These are phyloP conservation scores for Bruguiera gymnorhiza DNA, from an alignment of 345 rosid genomes.

Conservation along the genomic window DNA sequence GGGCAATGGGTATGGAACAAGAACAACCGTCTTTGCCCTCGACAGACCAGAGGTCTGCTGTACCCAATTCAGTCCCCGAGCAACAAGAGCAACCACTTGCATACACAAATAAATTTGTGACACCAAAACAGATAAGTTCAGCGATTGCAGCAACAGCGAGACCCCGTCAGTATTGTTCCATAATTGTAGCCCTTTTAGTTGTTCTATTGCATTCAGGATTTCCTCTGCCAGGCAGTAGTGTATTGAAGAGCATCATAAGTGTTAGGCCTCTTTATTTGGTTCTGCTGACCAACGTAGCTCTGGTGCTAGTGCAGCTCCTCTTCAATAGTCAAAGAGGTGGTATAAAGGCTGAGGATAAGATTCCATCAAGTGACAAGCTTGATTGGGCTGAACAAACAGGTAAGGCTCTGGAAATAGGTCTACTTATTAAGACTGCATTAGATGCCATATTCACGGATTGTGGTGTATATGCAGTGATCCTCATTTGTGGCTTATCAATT, in stretches of 20 bases:
- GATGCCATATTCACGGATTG: constrained; percentile 70
- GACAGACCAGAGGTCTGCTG: constrained; percentile 33
- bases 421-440: constrained; percentile 54
- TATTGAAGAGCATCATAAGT: constrained; percentile 38
- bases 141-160: constrained; percentile 52
- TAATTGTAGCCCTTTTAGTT: constrained; percentile 45
- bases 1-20: constrained; percentile 19
- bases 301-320: constrained; percentile 46
- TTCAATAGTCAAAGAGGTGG: constrained; percentile 24
- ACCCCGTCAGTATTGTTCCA: constrained; percentile 47
- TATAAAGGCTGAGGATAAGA: constrained; percentile 18
- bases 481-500: constrained; percentile 55
- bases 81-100: constrained; percentile 16
- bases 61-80: constrained; percentile 21
- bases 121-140: constrained; percentile 48
- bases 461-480: constrained; percentile 53
- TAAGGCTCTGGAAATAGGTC: constrained; percentile 55
- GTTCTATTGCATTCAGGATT: constrained; percentile 51
- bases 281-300: constrained; percentile 55
- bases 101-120: constrained; percentile 19
- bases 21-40: constrained; percentile 23
- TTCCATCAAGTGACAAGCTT: constrained; percentile 23
- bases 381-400: constrained; percentile 63
- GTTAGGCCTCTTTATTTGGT: constrained; percentile 68
- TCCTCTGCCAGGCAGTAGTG: constrained; percentile 43